Evolutionary conservation across 2,329 filamentous ascomycete species (phyloP).

Genomic region (Hypoxylon sp.): DNA sequence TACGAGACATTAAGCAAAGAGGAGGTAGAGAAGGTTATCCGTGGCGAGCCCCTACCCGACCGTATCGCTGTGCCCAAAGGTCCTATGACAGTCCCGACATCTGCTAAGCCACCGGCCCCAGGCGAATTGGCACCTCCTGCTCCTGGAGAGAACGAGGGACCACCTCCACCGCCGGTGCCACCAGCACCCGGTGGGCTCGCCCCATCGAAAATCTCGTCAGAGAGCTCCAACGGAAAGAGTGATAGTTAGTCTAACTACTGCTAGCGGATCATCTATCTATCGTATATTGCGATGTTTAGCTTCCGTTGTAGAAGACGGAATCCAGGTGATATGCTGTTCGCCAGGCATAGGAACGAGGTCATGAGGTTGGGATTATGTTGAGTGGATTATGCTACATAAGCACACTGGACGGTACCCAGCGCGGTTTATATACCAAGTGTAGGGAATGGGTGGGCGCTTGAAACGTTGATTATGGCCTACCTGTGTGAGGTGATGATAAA

Average conservation of each 20-base stretch:
- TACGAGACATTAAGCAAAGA: constrained; percentile 93
- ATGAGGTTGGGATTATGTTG: constrained; percentile 8
- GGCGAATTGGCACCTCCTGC: constrained; percentile 44
- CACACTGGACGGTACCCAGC: constrained; percentile 6
- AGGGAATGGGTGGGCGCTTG: not conserved
- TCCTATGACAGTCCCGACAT: constrained; percentile 77
- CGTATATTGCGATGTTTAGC: not conserved
- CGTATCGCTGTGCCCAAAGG: constrained; percentile 73
- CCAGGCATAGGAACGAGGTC: constrained; percentile 12
- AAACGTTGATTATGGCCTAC: constrained; percentile 5
- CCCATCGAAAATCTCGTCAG: constrained; percentile 19
- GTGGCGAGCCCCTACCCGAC: constrained; percentile 83
- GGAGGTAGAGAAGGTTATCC: constrained; percentile 92
- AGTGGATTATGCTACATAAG: constrained; percentile 10
- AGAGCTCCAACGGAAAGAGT: constrained; percentile 5
- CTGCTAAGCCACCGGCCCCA: constrained; percentile 47
- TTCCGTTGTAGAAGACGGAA: constrained; percentile 8
- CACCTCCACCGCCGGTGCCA: constrained; percentile 49
- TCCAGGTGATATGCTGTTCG: not conserved
- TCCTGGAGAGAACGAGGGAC: constrained; percentile 38
- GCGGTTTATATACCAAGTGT: constrained; percentile 10
- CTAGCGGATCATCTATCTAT: not conserved
- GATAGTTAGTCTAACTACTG: constrained; percentile 17
- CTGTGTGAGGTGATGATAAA: constrained; percentile 7
- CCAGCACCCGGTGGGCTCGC: constrained; percentile 48